These are phyloP conservation scores for Nectriaceae sp. DNA, from an alignment of 2,329 filamentous ascomycete genomes.

Conservation along the genomic window DNA sequence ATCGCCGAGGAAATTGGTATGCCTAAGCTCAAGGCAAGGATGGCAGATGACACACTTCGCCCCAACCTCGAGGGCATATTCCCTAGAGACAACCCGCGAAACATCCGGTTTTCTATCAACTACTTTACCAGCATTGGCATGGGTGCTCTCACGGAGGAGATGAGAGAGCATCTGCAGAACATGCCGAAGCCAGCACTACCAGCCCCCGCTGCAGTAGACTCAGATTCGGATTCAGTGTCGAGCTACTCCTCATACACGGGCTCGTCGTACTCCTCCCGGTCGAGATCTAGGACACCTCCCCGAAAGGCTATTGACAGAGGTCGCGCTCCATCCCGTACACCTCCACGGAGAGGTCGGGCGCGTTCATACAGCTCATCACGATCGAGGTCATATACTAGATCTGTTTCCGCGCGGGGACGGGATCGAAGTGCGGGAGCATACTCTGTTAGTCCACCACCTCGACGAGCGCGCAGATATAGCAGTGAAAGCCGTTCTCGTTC, in stretches of 20 bases:
- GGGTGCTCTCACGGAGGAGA: constrained; percentile 90
- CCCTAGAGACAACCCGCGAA: constrained; percentile 83
- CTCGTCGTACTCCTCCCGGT: constrained; percentile 59
- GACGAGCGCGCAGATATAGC: constrained; percentile 23
- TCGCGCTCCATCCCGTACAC: constrained; percentile 31
- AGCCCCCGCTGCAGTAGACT: constrained; percentile 62
- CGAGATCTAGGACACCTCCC: constrained; percentile 45
- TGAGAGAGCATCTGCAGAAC: constrained; percentile 88
- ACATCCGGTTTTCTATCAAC: constrained; percentile 97
- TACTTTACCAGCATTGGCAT: constrained; percentile 99
- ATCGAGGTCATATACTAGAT: constrained; percentile 50
- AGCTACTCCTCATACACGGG: constrained; percentile 77
- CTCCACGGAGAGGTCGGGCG: constrained; percentile 26
- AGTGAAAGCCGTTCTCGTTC: constrained; percentile 32
- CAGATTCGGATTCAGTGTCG: constrained; percentile 71
- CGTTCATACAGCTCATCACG: constrained; percentile 32
- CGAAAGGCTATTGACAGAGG: constrained; percentile 26
- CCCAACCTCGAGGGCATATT: constrained; percentile 84
- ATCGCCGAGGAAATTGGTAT: constrained; percentile 85
- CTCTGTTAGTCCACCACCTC: constrained; percentile 35
- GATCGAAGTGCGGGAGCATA: constrained; percentile 24
- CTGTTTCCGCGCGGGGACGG: constrained; percentile 32
- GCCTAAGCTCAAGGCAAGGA: constrained; percentile 71
- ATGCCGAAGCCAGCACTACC: constrained; percentile 82
- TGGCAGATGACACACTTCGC: constrained; percentile 77